Evolutionary conservation across 2,329 filamentous ascomycete genomes (phyloP).

Genomic region (Orbilia javanica): DNA sequence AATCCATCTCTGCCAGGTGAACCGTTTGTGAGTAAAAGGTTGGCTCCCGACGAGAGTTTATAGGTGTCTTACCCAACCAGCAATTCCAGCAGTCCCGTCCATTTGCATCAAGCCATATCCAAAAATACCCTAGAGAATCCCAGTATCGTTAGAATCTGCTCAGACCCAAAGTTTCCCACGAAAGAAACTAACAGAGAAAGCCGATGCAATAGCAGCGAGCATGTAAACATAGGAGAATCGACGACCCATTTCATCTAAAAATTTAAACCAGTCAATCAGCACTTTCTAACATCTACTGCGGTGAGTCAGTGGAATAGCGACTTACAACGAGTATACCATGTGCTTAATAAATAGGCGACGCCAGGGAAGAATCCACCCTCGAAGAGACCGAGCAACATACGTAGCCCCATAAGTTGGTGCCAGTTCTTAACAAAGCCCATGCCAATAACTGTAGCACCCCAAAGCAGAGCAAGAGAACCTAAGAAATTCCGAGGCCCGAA

Average conservation of each 20-base stretch:
- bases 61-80: slow-evolving; percentile 68
- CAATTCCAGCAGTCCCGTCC: slow-evolving; percentile 66
- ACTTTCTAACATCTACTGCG: not conserved
- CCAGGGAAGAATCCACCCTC: slow-evolving; percentile 78
- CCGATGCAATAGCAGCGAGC: slow-evolving; percentile 68
- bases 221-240: slow-evolving; percentile 68
- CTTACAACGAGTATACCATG: slow-evolving; percentile 78
- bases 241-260: slow-evolving; percentile 58
- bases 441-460: slow-evolving; percentile 74
- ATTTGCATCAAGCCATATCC: slow-evolving; percentile 74
- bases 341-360: slow-evolving; percentile 77
- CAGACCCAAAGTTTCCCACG: slow-evolving; percentile 45
- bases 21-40: not conserved
- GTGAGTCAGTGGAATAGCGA: not conserved
- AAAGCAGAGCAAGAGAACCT: slow-evolving; percentile 69
- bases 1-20: slow-evolving; percentile 31
- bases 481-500: slow-evolving; percentile 74
- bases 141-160: slow-evolving; percentile 70
- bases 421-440: slow-evolving; percentile 74
- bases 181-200: slow-evolving; percentile 67
- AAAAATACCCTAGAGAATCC: slow-evolving; percentile 76
- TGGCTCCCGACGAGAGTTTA: too few species aligned
- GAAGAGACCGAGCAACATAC: slow-evolving; percentile 74
- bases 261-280: not conserved
- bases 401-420: slow-evolving; percentile 69